Evolutionary conservation across 176 grass and related monocot genomes (phyloP), one percentile per base, ranked within the genome.

Genomic region (Oryza coarctata): DNA sequence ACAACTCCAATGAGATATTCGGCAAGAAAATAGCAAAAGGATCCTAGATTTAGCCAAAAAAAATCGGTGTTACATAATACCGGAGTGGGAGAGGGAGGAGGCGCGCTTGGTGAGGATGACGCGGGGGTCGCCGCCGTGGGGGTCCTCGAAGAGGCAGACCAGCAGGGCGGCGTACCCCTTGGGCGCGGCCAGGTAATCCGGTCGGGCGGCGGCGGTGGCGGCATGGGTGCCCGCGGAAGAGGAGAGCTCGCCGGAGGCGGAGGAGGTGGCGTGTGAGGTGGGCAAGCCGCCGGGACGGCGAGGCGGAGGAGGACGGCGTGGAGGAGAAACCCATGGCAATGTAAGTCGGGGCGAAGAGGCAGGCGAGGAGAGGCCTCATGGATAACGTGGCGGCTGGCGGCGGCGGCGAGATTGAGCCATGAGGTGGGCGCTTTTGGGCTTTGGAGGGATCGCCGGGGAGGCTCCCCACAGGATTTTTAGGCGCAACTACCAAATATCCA

Each of bases 81-180:
- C 55, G 55, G 95, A 94, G 81, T 98, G 92, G 64, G 88, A 84
- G 62, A 98, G 92, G 74, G 91, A 87, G 44, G 95, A 87, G 18
- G 95, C 89, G 41, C 95, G 92, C 78, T 94, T 94, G 36, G 95
- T 98, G 78, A 98, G 90, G 70, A 98, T 74, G 52, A 98, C 95
- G 29, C 95, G 90, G 26, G 88, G 82, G 52, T 89, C 90, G 43
- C 84, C 90, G 43, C 84, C 88, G 25, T 12, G 58, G 1, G 83
- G 65, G 12, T 88, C 95, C 81, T 98, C 92, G 78, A 98, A 94
- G 74, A 98, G 88, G 76, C 95, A 98, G 45, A 98, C 70, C 41
- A 98, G 92, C 68, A 98, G 90, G 52, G 95, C 86, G 71, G 95
- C 92, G 28, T 82, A 83, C 10, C 76, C 70, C 34, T 84, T 90